Evolutionary conservation across 2,329 filamentous ascomycete species (phyloP).

Genomic region (Periglandula ipomoeae): DNA sequence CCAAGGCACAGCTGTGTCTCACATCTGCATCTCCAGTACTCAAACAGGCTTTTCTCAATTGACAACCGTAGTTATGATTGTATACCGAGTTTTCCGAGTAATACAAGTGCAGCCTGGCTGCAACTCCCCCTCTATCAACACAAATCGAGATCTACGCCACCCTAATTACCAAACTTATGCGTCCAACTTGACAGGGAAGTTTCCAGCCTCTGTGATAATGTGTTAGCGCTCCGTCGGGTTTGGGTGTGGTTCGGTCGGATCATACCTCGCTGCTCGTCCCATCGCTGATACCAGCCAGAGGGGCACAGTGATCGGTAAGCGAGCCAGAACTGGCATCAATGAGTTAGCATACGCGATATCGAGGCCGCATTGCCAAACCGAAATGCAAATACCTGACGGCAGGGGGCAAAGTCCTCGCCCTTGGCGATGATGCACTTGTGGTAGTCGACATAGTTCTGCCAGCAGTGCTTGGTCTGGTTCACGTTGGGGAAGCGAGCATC

Average conservation of each 20-base stretch:
- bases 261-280: conserved; percentile 95
- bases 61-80: conserved; percentile 17
- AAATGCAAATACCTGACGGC: conserved; percentile 81
- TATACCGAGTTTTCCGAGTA: conserved; percentile 22
- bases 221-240: conserved; percentile 14
- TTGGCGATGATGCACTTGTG: conserved; percentile 99
- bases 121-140: conserved; percentile 20
- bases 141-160: conserved; percentile 12
- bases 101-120: conserved; percentile 28
- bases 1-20: not conserved
- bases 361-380: conserved; percentile 8
- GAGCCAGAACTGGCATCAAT: conserved; percentile 75
- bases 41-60: conserved; percentile 7
- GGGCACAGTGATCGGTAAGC: conserved; percentile 98
- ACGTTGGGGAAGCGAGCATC: conserved; percentile 98
- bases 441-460: conserved; percentile 99
- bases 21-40: conserved; percentile 4
- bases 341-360: no score
- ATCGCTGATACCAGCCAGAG: conserved; percentile 84
- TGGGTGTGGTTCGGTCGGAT: conserved; percentile 12
- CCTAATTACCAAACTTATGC: conserved; percentile 31
- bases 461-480: conserved; percentile 99
- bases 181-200: conserved; percentile 59
- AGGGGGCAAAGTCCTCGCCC: conserved; percentile 96
- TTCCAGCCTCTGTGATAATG: conserved; percentile 49